A percentile compares a stretch with the other conserved stretches of the same genome.
Conservation (phyloP, 2,329 filamentous ascomycete species). For the Dothistroma septosporum region DNA sequence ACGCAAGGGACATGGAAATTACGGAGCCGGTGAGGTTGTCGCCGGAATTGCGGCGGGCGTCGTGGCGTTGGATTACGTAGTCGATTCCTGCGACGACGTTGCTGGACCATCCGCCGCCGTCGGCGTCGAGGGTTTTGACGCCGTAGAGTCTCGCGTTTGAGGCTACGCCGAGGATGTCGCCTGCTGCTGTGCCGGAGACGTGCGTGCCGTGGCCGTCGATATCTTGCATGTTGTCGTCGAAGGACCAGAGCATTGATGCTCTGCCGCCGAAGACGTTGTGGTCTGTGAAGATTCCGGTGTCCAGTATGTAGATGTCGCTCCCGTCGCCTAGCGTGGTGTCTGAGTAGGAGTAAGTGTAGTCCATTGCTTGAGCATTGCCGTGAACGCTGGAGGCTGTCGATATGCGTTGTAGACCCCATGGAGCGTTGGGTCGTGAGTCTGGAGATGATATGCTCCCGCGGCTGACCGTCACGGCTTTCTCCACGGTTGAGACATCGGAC, state of each 20-base stretch:
- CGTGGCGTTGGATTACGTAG: conserved; percentile 44
- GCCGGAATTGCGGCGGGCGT: conserved; percentile 37
- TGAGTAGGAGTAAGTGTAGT: conserved; percentile 43
- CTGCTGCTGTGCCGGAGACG: conserved; percentile 45
- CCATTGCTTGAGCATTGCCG: conserved; percentile 32
- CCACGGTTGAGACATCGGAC: conserved; percentile 40
- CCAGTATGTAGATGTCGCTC: conserved; percentile 49
- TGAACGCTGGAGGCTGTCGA: conserved; percentile 32
- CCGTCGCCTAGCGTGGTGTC: conserved; percentile 36
- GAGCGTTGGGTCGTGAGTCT: conserved; percentile 33
- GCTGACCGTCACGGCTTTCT: conserved; percentile 34
- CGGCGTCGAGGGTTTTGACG: conserved; percentile 49
- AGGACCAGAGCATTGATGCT: conserved; percentile 40
- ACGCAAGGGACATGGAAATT: conserved; percentile 45
- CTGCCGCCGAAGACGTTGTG: conserved; percentile 46
- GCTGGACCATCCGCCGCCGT: conserved; percentile 44
- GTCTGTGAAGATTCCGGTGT: conserved; percentile 46
- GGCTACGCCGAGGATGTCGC: conserved; percentile 45
- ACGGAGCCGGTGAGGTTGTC: conserved; percentile 42
- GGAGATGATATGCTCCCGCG: conserved; percentile 24
- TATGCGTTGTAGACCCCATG: conserved; percentile 48
- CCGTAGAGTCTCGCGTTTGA: conserved; percentile 47
- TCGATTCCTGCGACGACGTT: conserved; percentile 51
- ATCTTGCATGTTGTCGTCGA: conserved; percentile 35
- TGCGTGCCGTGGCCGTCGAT: conserved; percentile 49